Evolutionary conservation across 176 grass and related monocot genomes (phyloP), one percentile per base, ranked within the genome.

Genomic region (Bolboschoenus planiculmis): DNA sequence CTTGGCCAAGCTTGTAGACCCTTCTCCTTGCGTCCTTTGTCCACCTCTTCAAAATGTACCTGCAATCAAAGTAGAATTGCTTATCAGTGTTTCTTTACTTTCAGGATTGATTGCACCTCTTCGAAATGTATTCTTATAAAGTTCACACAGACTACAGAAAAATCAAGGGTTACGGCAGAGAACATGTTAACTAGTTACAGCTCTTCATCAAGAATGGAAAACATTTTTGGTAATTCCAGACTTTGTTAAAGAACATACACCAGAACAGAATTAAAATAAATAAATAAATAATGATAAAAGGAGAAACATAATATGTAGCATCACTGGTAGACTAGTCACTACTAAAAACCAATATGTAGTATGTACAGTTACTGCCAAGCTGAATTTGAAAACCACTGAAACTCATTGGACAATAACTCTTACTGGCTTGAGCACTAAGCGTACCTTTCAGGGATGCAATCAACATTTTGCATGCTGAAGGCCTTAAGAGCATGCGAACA

Each of bases 11-110:
- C 83, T 84, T 90, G 83, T 89, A 91, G 74, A 89, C 84, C 26
- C 86, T 90, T 90, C 83, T 90, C 78, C 85, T 88, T 48, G 93
- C 88, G 88, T 95, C 93, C 85, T 95, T 95, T 26, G 90, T 95
- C 93, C 90, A 92, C 7, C 90, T 88, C 78, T 92, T 92, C 73
- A 87, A 89, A 87, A 92, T 92, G 85, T 92, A 95, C 58, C 78
- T 81, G 24, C 33, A 59, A 15, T 1, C 55, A 54, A 81, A 29
- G 54, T 40, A 9, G 18, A 43, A 60, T 39, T 80, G 33, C 13
- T 20, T 76, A 51, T 30, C 72, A 51, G 43, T 16, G 24, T 31
- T 30, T 76, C 10, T 67, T 67, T 7, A 39, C 31, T 67, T 34
- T 10, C n/a, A 39, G 34, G 64, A 21, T 67, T 30, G n/a, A n/a